Evolutionary conservation across 768 basidiomycete genomes (phyloP).

Genomic region (Tylopilus balloui): DNA sequence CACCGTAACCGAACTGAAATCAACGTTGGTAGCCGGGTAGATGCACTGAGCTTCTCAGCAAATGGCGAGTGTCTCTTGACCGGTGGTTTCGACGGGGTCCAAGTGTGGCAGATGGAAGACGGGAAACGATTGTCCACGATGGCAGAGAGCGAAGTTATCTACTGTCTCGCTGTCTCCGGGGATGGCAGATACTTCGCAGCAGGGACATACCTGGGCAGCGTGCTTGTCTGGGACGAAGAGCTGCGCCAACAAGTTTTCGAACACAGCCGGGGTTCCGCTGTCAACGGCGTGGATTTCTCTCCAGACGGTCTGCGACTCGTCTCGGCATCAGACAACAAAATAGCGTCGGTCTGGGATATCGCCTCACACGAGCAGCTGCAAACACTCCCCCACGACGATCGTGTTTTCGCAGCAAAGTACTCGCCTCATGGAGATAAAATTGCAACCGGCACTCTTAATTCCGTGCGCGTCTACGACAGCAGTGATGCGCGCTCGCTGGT

Average conservation of each 20-base stretch:
- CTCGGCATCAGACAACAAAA: neutral
- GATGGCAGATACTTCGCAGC: neutral
- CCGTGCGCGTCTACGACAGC: neutral
- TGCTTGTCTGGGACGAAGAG: neutral
- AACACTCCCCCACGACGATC: neutral
- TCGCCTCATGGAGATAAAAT: neutral
- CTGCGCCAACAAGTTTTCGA: neutral
- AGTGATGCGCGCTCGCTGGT: neutral
- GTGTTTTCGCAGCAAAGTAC: neutral
- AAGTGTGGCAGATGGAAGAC: neutral
- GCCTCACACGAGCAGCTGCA: neutral
- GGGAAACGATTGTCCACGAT: neutral
- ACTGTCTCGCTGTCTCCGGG: neutral
- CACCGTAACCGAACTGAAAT: neutral
- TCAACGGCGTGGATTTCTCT: slow-evolving; percentile 1
- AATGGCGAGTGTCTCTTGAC: neutral
- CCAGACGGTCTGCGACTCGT: neutral
- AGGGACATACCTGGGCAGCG: neutral
- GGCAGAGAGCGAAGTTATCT: neutral
- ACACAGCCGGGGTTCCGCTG: neutral
- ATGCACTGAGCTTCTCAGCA: neutral
- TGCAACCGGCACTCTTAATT: neutral
- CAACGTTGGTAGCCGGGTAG: neutral
- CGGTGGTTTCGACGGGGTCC: neutral
- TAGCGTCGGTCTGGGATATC: neutral